Percentiles rank a stretch among this genome's conserved stretches.
These are phyloP conservation scores for Posidonia australis DNA, from an alignment of 106 monocot genomes.

Conservation along the genomic window DNA sequence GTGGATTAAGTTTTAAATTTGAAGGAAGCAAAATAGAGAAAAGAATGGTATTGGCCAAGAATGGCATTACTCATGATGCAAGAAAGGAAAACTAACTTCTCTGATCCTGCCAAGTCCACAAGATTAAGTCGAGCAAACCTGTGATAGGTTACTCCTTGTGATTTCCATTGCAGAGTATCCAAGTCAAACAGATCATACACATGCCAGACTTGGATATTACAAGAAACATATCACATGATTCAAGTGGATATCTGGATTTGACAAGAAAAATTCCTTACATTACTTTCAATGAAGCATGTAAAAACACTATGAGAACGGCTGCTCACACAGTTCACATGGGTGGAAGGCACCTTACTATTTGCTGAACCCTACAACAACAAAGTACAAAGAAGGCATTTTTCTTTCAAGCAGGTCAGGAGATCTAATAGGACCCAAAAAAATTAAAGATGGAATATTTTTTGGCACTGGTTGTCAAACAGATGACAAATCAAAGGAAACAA, in stretches of 20 bases:
- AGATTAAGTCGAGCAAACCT: constrained; percentile 93
- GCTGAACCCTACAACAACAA: constrained; percentile 62
- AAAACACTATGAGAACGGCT: constrained; percentile 98
- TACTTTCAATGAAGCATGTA: constrained; percentile 90
- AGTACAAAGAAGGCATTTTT: background rate
- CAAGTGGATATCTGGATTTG: background rate
- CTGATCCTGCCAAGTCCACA: constrained; percentile 93
- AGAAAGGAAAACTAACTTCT: constrained; percentile 36
- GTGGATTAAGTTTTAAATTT: too few species aligned
- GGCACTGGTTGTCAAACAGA: too few species aligned
- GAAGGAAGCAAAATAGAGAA: background rate
- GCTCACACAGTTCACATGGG: constrained; percentile 92
- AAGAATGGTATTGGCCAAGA: background rate
- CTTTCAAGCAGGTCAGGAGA: background rate
- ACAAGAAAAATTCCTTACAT: constrained; percentile 28
- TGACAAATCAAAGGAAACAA: too few species aligned
- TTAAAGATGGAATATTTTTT: too few species aligned
- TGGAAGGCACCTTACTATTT: constrained; percentile 87
- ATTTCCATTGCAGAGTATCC: constrained; percentile 61
- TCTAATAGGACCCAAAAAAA: background rate
- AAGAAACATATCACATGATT: background rate
- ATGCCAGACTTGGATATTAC: background rate
- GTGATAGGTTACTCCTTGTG: constrained; percentile 77
- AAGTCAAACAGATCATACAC: background rate
- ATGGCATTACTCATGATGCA: background rate